Evolutionary conservation across 1,284 basidiomycete species (phyloP).

Genomic region (Blastosporella zonata): DNA sequence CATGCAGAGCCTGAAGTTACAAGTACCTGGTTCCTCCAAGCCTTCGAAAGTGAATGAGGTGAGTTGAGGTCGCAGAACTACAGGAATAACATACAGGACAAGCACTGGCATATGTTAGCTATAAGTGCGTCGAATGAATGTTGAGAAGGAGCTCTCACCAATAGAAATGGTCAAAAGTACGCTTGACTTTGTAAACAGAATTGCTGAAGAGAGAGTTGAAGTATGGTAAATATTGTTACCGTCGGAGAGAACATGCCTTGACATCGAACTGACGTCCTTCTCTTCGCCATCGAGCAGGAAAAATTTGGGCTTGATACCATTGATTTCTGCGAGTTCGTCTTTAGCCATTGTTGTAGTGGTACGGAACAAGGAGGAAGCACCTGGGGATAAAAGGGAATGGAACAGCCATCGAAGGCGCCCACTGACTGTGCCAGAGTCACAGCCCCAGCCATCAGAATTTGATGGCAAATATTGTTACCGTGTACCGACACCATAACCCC

Average conservation of each 20-base stretch:
- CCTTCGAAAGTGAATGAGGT: slow-evolving; percentile 26
- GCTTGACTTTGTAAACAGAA: slow-evolving; percentile 48
- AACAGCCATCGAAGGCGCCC: background rate
- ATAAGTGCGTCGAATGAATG: background rate
- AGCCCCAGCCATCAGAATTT: background rate
- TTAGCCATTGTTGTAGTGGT: slow-evolving; percentile 13
- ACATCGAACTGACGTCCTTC: slow-evolving; percentile 39
- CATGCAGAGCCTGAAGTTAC: background rate
- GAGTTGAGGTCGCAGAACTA: slow-evolving; percentile 3
- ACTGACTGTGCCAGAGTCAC: background rate
- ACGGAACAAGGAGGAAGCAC: background rate
- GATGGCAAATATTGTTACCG: background rate
- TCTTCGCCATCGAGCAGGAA: slow-evolving; percentile 42
- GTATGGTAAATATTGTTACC: background rate
- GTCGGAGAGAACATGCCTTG: slow-evolving; percentile 30
- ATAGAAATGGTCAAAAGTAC: slow-evolving; percentile 54
- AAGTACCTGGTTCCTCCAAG: slow-evolving; percentile 48
- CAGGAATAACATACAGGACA: slow-evolving; percentile 35
- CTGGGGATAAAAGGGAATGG: no score
- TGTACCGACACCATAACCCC: background rate
- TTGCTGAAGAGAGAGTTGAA: slow-evolving; percentile 27
- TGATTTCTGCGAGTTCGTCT: slow-evolving; percentile 43
- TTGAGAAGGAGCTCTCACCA: slow-evolving; percentile 31
- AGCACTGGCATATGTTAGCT: slow-evolving; percentile 28
- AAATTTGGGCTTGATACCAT: slow-evolving; percentile 44